Evolutionary conservation across 192 early-diverging fungal genomes (phyloP).

Genomic region (Coemansia interrupta): DNA sequence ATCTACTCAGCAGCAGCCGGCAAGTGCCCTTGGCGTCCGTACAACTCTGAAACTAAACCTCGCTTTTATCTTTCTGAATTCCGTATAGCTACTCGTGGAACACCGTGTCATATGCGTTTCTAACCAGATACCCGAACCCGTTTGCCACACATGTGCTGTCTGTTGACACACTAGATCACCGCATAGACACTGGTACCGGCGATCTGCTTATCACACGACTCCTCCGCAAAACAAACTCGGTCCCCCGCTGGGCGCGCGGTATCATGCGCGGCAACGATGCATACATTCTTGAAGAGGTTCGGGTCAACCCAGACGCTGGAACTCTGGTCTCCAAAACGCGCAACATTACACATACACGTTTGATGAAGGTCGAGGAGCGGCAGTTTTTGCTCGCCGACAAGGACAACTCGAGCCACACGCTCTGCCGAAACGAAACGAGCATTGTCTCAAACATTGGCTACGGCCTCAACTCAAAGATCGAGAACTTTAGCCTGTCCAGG

Average conservation of each 20-base stretch:
- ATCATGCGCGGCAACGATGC: slow-evolving; percentile 80
- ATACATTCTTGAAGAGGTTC: slow-evolving; percentile 87
- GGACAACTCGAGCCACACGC: slow-evolving; percentile 58
- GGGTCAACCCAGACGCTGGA: slow-evolving; percentile 69
- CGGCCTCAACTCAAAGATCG: slow-evolving; percentile 76
- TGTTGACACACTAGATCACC: slow-evolving; percentile 87
- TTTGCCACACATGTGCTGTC: slow-evolving; percentile 92
- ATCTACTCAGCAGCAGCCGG: not conserved
- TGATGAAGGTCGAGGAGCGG: slow-evolving; percentile 90
- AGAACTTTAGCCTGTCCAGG: slow-evolving; percentile 81
- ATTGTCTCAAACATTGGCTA: slow-evolving; percentile 87
- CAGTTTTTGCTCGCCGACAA: slow-evolving; percentile 68
- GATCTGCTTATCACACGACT: slow-evolving; percentile 82
- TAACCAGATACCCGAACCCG: slow-evolving; percentile 96
- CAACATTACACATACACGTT: slow-evolving; percentile 89
- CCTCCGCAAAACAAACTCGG: slow-evolving; percentile 80
- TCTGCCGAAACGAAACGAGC: slow-evolving; percentile 75
- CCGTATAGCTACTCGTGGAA: slow-evolving; percentile 65
- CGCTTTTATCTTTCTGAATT: not conserved
- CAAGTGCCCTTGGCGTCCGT: too few relatives aligned
- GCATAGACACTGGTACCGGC: slow-evolving; percentile 73
- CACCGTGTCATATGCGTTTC: slow-evolving; percentile 85
- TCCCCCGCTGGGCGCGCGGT: slow-evolving; percentile 83
- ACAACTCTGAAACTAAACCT: not conserved
- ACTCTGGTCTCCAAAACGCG: slow-evolving; percentile 80